phyloP scores from a whole-genome alignment of 2,329 filamentous ascomycete genomes.

The Clarireedia monteithiana region DNA sequence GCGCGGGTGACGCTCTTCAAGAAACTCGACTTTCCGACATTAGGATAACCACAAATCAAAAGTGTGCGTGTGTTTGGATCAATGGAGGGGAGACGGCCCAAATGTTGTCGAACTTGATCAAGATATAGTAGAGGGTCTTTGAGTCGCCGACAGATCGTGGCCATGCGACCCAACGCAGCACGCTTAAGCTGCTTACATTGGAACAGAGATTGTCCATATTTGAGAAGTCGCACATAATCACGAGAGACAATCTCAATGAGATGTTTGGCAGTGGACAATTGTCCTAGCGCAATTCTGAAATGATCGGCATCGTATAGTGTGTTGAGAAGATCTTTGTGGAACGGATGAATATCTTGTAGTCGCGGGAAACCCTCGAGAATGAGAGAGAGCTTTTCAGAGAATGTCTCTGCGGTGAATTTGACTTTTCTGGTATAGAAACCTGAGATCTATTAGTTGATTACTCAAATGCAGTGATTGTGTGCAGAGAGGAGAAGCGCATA shows the following conservation, averaged over 20 bases:
- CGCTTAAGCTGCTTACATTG: conserved; percentile 99
- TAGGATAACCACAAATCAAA: conserved; percentile 94
- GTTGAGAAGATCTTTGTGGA: conserved; percentile 81
- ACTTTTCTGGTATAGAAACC: conserved; percentile 96
- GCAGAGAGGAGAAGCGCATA: conserved; percentile 21
- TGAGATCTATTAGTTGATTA: conserved; percentile 29
- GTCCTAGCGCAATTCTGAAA: conserved; percentile 92
- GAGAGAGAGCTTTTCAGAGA: conserved; percentile 82
- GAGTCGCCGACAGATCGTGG: conserved; percentile 87
- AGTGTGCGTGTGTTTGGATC: conserved; percentile 96
- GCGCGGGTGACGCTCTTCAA: conserved; percentile 85
- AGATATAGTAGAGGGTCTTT: conserved; percentile 94
- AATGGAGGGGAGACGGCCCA: conserved; percentile 95
- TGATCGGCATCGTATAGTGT: conserved; percentile 98
- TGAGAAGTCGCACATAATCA: conserved; percentile 92
- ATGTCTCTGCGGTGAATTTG: conserved; percentile 97
- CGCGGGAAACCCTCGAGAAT: conserved; percentile 92
- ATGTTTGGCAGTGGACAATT: conserved; percentile 92
- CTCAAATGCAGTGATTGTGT: not conserved
- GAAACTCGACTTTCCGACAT: conserved; percentile 96
- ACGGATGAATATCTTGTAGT: conserved; percentile 89
- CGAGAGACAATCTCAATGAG: conserved; percentile 92
- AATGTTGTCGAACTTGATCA: conserved; percentile 92
- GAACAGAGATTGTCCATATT: conserved; percentile 94
- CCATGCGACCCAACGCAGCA: conserved; percentile 94